A percentile compares a stretch with the other conserved stretches of the same genome.
These are phyloP conservation scores for Yamadazyma insecticola DNA, from an alignment of 805 yeast genomes.

Conservation along the genomic window DNA sequence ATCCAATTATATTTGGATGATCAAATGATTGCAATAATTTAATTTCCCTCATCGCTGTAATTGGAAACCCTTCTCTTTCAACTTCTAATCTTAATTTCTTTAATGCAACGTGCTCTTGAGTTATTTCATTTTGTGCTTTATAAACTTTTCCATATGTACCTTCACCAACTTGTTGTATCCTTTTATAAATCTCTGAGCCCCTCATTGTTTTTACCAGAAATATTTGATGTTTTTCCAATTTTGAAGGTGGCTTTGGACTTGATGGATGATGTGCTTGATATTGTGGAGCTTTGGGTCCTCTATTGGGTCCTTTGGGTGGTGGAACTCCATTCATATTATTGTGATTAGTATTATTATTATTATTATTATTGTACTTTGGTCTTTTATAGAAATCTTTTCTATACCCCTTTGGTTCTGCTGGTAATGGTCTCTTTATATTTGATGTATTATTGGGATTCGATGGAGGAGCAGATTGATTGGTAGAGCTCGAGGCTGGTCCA, in stretches of 20 bases:
- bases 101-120: constrained; percentile 76
- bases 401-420: constrained; percentile 4
- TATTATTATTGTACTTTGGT: constrained; percentile 2
- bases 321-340: not conserved
- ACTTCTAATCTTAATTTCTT: constrained; percentile 78
- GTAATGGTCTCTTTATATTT: constrained; percentile 5
- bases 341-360: not conserved
- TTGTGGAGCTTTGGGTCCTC: not conserved
- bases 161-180: constrained; percentile 92
- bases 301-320: constrained; percentile 6
- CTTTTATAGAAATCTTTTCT: not conserved
- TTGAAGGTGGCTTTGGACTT: constrained; percentile 6
- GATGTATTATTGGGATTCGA: not conserved
- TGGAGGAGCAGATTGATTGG: not conserved
- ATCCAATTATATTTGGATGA: constrained; percentile 76
- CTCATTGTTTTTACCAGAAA: constrained; percentile 26
- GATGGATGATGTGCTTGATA: not conserved
- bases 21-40: constrained; percentile 76
- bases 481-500: not conserved
- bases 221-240: constrained; percentile 24
- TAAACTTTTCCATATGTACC: constrained; percentile 97
- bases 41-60: constrained; percentile 91
- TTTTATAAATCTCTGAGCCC: constrained; percentile 48
- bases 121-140: constrained; percentile 70
- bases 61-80: constrained; percentile 93